These are phyloP conservation scores for Paramecium octaurelia DNA, from an alignment of 73 alveolate genomes.

Conservation along the genomic window DNA sequence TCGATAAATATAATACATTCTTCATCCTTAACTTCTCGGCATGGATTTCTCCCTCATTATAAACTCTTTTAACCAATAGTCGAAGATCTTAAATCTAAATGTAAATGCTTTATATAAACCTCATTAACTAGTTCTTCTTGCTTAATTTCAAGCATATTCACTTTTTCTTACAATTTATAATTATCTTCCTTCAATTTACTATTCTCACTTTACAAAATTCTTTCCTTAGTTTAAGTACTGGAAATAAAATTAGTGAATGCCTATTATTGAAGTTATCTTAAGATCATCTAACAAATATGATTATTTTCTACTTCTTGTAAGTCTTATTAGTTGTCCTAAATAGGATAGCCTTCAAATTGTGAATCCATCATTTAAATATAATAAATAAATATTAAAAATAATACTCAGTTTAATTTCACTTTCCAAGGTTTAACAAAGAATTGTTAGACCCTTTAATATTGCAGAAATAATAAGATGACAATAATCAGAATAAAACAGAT, in stretches of 20 bases:
- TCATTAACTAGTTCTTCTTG: constrained; percentile 28
- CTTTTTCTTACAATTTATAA: neutral
- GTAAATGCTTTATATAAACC: neutral
- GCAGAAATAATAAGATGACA: neutral
- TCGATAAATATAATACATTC: neutral
- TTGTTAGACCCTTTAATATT: neutral
- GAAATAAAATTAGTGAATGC: neutral
- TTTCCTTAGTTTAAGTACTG: neutral
- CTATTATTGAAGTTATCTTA: neutral
- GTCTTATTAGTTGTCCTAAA: neutral
- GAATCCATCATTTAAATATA: neutral
- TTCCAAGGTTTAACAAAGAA: constrained; percentile 41
- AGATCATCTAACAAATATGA: neutral
- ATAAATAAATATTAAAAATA: neutral
- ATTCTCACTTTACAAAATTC: neutral
- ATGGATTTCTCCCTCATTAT: constrained; percentile 1
- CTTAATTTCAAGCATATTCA: neutral
- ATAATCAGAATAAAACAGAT: neutral
- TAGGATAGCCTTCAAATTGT: neutral
- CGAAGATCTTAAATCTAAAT: constrained; percentile 29
- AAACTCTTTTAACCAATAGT: neutral
- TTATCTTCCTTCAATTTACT: neutral
- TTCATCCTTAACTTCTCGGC: neutral
- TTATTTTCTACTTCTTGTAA: neutral
- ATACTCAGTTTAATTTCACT: neutral